These are phyloP conservation scores for Rhynchosporium agropyri DNA, from an alignment of 2,329 filamentous ascomycete genomes.

Conservation along the genomic window DNA sequence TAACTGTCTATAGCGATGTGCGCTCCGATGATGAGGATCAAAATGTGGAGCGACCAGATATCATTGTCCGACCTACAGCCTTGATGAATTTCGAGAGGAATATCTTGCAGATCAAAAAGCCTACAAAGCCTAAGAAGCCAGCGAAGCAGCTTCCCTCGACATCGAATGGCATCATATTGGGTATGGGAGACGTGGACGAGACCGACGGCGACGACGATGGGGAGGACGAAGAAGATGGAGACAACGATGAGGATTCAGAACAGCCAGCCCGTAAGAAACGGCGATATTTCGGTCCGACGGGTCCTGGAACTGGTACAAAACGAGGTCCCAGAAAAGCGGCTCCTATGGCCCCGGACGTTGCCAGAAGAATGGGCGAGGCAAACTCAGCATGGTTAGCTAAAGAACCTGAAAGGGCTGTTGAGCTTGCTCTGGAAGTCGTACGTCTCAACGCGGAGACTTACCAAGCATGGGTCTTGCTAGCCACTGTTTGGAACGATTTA, in stretches of 20 bases:
- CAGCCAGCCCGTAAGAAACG: slow-evolving; percentile 10
- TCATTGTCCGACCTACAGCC: slow-evolving; percentile 7
- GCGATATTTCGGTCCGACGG: slow-evolving; percentile 1
- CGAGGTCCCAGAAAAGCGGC: slow-evolving; percentile 57
- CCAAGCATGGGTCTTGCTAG: slow-evolving; percentile 65
- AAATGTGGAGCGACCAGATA: slow-evolving; percentile 10
- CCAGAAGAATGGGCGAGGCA: slow-evolving; percentile 65
- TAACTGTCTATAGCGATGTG: not conserved
- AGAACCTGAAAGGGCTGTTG: slow-evolving; percentile 61
- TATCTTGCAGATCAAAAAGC: not conserved
- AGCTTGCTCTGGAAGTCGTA: slow-evolving; percentile 63
- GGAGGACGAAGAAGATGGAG: slow-evolving; percentile 4
- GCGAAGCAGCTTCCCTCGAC: not conserved
- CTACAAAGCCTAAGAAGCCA: not conserved
- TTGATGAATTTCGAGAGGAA: slow-evolving; percentile 14
- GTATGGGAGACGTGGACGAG: not conserved
- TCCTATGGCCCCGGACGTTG: slow-evolving; percentile 73
- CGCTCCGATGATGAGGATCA: slow-evolving; percentile 5
- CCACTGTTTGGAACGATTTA: slow-evolving; percentile 63
- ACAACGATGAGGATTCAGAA: not conserved
- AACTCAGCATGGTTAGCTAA: slow-evolving; percentile 67
- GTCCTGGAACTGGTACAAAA: slow-evolving; percentile 13
- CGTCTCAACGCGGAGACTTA: slow-evolving; percentile 69
- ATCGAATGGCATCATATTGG: not conserved
- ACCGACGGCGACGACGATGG: not conserved